A percentile compares a stretch with the other conserved stretches of the same genome.
These are phyloP conservation scores for Sporisorium iseilematis-ciliati DNA, from an alignment of 1,284 basidiomycete genomes.

Conservation along the genomic window DNA sequence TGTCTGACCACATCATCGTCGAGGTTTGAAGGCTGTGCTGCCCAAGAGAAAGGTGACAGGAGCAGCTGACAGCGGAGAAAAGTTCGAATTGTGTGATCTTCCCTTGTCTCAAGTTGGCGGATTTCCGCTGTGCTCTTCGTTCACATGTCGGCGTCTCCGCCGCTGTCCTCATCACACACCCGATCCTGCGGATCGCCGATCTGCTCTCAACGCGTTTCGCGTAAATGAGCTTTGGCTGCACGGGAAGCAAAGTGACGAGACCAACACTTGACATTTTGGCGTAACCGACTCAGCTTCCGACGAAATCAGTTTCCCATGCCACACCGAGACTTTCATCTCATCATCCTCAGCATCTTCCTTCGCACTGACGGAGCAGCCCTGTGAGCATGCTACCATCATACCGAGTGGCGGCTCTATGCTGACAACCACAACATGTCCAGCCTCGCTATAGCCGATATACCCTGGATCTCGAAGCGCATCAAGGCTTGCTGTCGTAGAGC, in stretches of 20 bases:
- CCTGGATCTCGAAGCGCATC: slow-evolving; percentile 47
- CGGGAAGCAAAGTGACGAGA: background rate
- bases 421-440: slow-evolving; percentile 20
- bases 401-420: background rate
- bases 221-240: slow-evolving; percentile 3
- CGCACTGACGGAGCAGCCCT: background rate
- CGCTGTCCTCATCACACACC: background rate
- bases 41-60: background rate
- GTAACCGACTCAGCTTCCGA: background rate
- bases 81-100: background rate
- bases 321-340: background rate
- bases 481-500: slow-evolving; percentile 50
- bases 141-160: background rate
- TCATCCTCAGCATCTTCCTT: background rate
- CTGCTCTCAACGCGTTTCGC: slow-evolving; percentile 1
- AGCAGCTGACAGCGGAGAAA: background rate
- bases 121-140: background rate
- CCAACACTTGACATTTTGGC: slow-evolving; percentile 2
- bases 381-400: background rate
- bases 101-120: background rate
- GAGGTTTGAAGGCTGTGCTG: background rate
- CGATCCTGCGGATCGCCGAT: background rate
- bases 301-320: background rate
- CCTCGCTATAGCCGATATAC: slow-evolving; percentile 36
- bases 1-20: too few relatives aligned